A percentile compares a stretch with the other conserved stretches of the same genome.
phyloP scores from a whole-genome alignment of 495 filamentous ascomycete species.

The Podospora sp. region DNA sequence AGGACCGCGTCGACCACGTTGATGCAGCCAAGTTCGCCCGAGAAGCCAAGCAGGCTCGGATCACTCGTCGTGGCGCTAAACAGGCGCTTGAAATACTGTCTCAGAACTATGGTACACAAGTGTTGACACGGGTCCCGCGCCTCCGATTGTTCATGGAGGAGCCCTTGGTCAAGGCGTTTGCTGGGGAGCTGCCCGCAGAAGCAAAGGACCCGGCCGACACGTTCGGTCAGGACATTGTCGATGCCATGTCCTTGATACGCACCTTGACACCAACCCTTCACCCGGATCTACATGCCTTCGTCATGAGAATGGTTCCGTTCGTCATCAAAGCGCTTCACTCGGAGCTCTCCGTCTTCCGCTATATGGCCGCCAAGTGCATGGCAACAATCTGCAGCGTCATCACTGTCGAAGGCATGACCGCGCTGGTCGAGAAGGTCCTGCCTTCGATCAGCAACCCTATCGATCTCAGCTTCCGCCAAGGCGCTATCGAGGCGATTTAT shows the following conservation, averaged over 20 bases:
- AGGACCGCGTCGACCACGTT: slow-evolving; percentile 89
- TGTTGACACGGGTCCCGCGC: slow-evolving; percentile 80
- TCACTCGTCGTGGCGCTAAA: slow-evolving; percentile 89
- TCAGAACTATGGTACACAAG: slow-evolving; percentile 69
- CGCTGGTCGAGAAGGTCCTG: slow-evolving; percentile 88
- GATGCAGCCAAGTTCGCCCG: slow-evolving; percentile 86
- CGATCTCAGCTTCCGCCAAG: slow-evolving; percentile 85
- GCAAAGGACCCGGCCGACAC: slow-evolving; percentile 68
- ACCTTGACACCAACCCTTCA: slow-evolving; percentile 86
- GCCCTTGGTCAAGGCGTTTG: slow-evolving; percentile 73
- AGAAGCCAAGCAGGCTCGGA: slow-evolving; percentile 81
- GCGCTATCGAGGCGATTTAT: slow-evolving; percentile 91
- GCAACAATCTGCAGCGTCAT: slow-evolving; percentile 97
- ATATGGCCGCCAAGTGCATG: slow-evolving; percentile 96
- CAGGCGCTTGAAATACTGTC: slow-evolving; percentile 90
- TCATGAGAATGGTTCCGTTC: slow-evolving; percentile 80
- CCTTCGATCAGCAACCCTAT: slow-evolving; percentile 86
- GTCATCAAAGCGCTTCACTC: slow-evolving; percentile 85
- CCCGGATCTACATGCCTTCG: slow-evolving; percentile 69
- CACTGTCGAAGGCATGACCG: slow-evolving; percentile 91
- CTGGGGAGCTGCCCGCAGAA: slow-evolving; percentile 68
- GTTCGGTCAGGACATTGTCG: slow-evolving; percentile 88
- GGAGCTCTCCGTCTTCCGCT: slow-evolving; percentile 85
- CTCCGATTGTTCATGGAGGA: slow-evolving; percentile 76
- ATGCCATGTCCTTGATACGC: slow-evolving; percentile 88